Evolutionary conservation across 495 filamentous ascomycete genomes (phyloP), one percentile per base, ranked within the genome.

Genomic region (Lophium mytilinum): DNA sequence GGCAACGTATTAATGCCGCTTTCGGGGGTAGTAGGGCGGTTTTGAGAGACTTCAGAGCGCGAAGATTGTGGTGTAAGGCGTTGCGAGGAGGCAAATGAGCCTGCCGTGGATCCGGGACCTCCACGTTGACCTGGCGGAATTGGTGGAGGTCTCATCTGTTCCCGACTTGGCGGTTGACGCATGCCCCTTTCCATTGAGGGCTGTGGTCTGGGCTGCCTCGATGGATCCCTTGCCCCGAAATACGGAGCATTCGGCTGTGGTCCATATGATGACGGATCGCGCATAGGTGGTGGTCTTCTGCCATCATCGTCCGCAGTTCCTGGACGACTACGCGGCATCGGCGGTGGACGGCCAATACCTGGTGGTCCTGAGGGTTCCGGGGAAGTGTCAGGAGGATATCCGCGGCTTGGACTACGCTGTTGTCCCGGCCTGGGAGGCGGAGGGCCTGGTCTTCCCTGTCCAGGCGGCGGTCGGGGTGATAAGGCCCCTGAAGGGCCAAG

Each of bases 401-500:
- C 45, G 30, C 34, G 50, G 37, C 37, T 40, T 36, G 50, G 50
- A 37, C 34, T 37, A 0, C 14, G 4, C 50, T 15, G 33, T n/a
- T 36, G 37, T 15, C 34, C 34, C 17, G 50, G 34, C 4, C 37
- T 17, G 37, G 37, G 15, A 15, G 50, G 50, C 10, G 50, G 37
- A 5, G 15, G 37, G 9, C 34, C 34, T 17, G 50, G 33, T 52
- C 50, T 52, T 15, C 37, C 24, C 9, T 52, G 47, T 18, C 47
- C 30, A 50, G 47, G 8, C 1, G 21, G 45, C 21, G 18, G 18
- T 8, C 18, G 17, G 8, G 18, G 21, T 48, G 45, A 24, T 48
- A 14, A 11, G 9, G 9, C 17, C 12, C 45, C 45, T 24, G 45
- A 24, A 8, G 21, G 45, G 15, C 81, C 86, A 42, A 83, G 64